A percentile compares a stretch with the other conserved stretches of the same genome.
Evolutionary conservation across 2,329 filamentous ascomycete genomes (phyloP).

Genomic region (Colletotrichum incanum): DNA sequence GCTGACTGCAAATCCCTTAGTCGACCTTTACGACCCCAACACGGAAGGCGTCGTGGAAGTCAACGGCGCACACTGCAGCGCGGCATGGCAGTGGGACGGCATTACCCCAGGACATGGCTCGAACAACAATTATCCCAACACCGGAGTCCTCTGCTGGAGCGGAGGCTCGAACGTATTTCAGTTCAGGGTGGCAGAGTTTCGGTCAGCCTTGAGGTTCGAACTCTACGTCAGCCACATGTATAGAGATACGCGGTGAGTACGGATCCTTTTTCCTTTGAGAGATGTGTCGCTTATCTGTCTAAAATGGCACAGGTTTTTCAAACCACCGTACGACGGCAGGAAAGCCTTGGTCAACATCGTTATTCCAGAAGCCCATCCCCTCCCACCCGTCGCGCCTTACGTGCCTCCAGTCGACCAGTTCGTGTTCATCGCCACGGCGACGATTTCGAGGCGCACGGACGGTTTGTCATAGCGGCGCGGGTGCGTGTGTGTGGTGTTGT

Average conservation of each 20-base stretch:
- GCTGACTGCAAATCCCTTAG: conserved; percentile 19
- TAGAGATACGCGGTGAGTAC: conserved; percentile 37
- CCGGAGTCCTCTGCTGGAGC: conserved; percentile 39
- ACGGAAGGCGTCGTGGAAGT: conserved; percentile 41
- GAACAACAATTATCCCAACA: conserved; percentile 45
- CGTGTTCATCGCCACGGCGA: conserved; percentile 40
- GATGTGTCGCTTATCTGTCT: not conserved
- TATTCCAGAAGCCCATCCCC: conserved; percentile 30
- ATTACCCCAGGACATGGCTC: conserved; percentile 46
- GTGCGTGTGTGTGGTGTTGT: not conserved
- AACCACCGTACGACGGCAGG: conserved; percentile 25
- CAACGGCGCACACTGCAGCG: conserved; percentile 44
- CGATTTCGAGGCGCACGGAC: conserved; percentile 41
- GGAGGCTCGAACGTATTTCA: conserved; percentile 33
- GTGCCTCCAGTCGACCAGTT: conserved; percentile 37
- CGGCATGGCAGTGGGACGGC: conserved; percentile 48
- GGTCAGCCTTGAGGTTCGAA: conserved; percentile 41
- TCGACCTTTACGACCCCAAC: conserved; percentile 44
- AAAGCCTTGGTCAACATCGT: conserved; percentile 37
- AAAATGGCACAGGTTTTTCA: conserved; percentile 21
- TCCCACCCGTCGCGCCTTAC: conserved; percentile 25
- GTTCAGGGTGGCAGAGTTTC: conserved; percentile 38
- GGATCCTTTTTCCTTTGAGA: not conserved
- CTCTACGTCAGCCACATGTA: conserved; percentile 40
- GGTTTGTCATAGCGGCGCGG: conserved; percentile 27